Conservation (phyloP, 805 yeast species). For the Candida rishiriensis region DNA sequence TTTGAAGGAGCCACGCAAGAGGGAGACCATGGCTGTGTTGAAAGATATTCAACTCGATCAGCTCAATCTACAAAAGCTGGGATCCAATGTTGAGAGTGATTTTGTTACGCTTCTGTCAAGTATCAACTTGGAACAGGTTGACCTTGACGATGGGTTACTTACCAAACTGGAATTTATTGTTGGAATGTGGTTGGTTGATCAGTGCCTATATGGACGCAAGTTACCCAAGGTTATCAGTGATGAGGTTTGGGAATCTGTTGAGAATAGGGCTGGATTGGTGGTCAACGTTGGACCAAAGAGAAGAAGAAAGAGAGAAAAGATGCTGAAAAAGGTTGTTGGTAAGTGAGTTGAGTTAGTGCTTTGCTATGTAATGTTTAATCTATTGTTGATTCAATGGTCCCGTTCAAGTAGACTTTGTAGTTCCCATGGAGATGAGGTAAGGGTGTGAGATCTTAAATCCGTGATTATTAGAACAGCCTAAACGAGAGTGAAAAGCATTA, state of each 20-base stretch:
- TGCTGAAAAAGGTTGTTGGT: conserved; percentile 20
- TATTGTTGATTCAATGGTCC: too few relatives aligned
- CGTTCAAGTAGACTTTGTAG: too few relatives aligned
- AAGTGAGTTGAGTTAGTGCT: too few relatives aligned
- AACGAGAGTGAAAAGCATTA: too few relatives aligned
- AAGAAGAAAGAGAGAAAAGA: conserved; percentile 15
- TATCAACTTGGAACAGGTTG: conserved; percentile 46
- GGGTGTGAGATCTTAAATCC: too few relatives aligned
- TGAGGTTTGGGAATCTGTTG: conserved; percentile 78
- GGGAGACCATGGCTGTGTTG: conserved; percentile 27
- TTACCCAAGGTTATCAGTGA: conserved; percentile 67
- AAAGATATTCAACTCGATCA: not conserved
- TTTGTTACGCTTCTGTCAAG: too few relatives aligned
- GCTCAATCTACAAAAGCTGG: not conserved
- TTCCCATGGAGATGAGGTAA: too few relatives aligned
- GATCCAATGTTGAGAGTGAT: too few relatives aligned
- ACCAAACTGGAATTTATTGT: conserved; percentile 80
- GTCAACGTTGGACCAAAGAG: conserved; percentile 11
- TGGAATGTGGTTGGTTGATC: conserved; percentile 99
- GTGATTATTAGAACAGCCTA: too few relatives aligned
- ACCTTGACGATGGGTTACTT: conserved; percentile 68
- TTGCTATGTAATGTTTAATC: too few relatives aligned
- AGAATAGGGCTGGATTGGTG: conserved; percentile 25
- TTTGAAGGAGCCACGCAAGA: conserved; percentile 48
- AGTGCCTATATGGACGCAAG: conserved; percentile 89